Evolutionary conservation across 2,329 filamentous ascomycete species (phyloP), one percentile per base, ranked within the genome.

Genomic region (Neofusicoccum laricinum): DNA sequence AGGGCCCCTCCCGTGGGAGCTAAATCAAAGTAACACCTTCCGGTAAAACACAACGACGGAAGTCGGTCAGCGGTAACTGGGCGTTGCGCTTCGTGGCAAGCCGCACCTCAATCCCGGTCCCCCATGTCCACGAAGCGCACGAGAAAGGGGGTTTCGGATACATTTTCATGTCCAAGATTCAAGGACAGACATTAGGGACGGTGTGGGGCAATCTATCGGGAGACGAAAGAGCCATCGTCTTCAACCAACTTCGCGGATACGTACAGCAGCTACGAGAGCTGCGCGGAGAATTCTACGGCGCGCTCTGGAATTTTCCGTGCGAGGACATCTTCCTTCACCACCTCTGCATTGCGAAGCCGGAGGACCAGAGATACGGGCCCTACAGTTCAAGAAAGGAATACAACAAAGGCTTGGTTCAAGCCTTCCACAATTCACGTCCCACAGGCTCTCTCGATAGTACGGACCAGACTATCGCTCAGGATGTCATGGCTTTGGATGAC

Each of bases 311-410:
- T 17, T 50, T 64, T 49, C 30, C 63, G 21, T 65, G 65, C 63
- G 58, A 63, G 34, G 68, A 69, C 65, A 62, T 68, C 14, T 67
- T 68, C 41, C 69, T 68, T 38, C 45, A 64, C 53, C 66, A 69
- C 46, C 25, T 67, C 15, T 59, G 63, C 61, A 25, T 63, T 5
- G 25, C 21, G 30, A 64, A 53, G 12, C 59, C 55, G 48, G 63
- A 49, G 34, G 19, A 63, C 3, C 48, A 61, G n/a, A 40, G 36
- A 30, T 68, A 69, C 41, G 65, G 68, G 11, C 66, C 65, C 3
- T 69, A 62, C 21, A 64, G 19, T 34, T 65, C 67, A 34, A 46
- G 66, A 17, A 38, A 14, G 55, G 67, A 67, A 58, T 67, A 68
- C 49, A 67, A 53, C 48, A 36, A 64, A 34, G 67, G 68, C 45